Evolutionary conservation across 2,329 filamentous ascomycete genomes (phyloP).

Genomic region (Hypomyces rosellus): DNA sequence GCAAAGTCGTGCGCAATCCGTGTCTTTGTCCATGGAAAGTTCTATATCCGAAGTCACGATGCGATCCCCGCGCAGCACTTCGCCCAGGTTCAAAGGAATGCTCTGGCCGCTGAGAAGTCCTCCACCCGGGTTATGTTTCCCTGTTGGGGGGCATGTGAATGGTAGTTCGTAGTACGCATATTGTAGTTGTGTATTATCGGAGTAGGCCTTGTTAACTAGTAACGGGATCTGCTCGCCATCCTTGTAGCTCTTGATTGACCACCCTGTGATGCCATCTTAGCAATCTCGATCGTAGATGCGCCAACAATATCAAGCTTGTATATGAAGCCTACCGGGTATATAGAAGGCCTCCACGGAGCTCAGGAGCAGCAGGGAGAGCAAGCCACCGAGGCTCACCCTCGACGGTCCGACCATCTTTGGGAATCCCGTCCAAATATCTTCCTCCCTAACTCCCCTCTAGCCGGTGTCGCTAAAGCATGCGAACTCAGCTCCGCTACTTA

Average conservation of each 20-base stretch:
- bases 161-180: constrained; percentile 87
- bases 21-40: constrained; percentile 68
- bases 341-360: constrained; percentile 61
- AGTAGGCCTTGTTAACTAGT: constrained; percentile 90
- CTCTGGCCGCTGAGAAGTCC: constrained; percentile 69
- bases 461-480: neutral
- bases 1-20: constrained; percentile 67
- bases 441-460: neutral
- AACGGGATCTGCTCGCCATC: constrained; percentile 73
- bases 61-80: constrained; percentile 79
- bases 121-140: constrained; percentile 56
- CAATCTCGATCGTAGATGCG: neutral
- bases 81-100: constrained; percentile 76
- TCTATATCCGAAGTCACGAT: constrained; percentile 82
- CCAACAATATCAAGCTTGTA: neutral
- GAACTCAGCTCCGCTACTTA: neutral
- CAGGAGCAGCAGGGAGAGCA: constrained; percentile 37
- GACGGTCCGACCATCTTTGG: constrained; percentile 14
- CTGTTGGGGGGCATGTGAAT: constrained; percentile 76
- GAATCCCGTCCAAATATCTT: neutral
- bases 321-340: constrained; percentile 63
- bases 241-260: constrained; percentile 74
- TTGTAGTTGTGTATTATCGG: constrained; percentile 82
- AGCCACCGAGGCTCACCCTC: constrained; percentile 30
- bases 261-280: constrained; percentile 43